Base-by-base conservation (phyloP, 441 rosid genomes). In the Populus hybrid region DNA sequence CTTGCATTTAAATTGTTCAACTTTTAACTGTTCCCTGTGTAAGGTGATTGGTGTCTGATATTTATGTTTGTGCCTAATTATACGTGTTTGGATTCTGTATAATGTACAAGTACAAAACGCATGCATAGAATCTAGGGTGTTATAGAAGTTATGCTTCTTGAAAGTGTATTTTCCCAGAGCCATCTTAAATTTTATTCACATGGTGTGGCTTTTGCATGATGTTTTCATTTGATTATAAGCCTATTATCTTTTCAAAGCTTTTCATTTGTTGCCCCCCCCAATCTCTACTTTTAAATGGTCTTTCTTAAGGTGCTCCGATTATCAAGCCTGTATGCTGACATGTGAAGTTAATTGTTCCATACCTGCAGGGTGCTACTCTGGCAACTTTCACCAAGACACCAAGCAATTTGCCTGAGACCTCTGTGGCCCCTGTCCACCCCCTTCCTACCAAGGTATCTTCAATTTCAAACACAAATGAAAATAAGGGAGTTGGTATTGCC, bases 401-500 rank as follows among this genome's bases (percentile, higher is more conserved):
- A 76, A 82, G 83, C 76, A 78, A 14, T 77, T 72, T 75, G 56
- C 78, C 77, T 75, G 89, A 81, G 70, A 78, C 87, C 75, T 79
- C 86, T 76, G 23, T 83, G 76, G 82, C 89, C 69, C 76, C 90
- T 64, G 84, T 75, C 80, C 89, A 82, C 79, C 81, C 89, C 76
- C 81, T 82, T 81, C 85, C 91, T 84, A 81, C 92, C 89, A 95
- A 95, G 99, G 97, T 95, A 95, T 88, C 99, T 92, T 95, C 95
- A 77, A 86, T 94, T 93, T 85, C 88, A 88, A 90, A 93, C 92
- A 90, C 87, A 88, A 92, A 91, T 95, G 95, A 95, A 94, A 95
- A 95, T 95, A 95, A 89, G 94, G 98, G 94, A 89, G 97, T 90
- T 91, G 92, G 93, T 95, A 84, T 92, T 90, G 88, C 90, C 96